These are phyloP conservation scores for Geotrichum carabidarum DNA, from an alignment of 1,139 yeast species.

Conservation along the genomic window DNA sequence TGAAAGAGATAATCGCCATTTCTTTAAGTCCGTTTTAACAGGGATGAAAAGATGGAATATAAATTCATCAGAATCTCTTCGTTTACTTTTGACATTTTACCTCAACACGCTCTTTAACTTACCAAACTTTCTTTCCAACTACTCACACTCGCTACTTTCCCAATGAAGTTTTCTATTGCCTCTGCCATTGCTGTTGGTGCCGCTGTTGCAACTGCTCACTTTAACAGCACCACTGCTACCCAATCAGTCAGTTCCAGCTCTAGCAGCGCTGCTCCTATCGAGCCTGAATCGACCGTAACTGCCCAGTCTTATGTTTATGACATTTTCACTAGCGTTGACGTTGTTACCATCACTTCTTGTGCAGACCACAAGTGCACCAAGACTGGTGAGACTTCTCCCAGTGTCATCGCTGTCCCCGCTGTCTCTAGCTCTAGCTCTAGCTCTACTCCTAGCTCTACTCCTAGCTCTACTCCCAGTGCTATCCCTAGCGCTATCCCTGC, in stretches of 20 bases:
- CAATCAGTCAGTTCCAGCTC: too few species aligned
- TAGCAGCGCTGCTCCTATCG: conserved; percentile 22
- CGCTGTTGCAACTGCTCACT: conserved; percentile 26
- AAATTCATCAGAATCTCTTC: not conserved
- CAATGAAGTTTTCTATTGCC: conserved; percentile 36
- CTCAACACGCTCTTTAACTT: conserved; percentile 7
- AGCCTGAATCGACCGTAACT: too few species aligned
- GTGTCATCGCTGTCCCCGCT: not conserved
- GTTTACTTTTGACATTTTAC: not conserved
- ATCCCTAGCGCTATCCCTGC: conserved; percentile 2
- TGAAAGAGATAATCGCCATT: too few species aligned
- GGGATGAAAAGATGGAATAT: not conserved
- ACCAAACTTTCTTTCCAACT: conserved; percentile 3
- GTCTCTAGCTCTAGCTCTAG: conserved; percentile 7
- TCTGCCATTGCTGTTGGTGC: conserved; percentile 30
- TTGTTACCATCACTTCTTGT: conserved; percentile 15
- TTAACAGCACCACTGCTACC: conserved; percentile 23
- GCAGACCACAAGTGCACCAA: conserved; percentile 11
- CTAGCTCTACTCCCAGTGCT: not conserved
- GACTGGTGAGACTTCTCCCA: not conserved
- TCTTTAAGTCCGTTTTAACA: too few species aligned
- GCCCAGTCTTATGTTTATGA: too few species aligned
- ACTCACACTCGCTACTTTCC: conserved; percentile 13
- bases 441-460: not conserved
- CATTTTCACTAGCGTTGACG: too few species aligned